Percentiles rank a stretch among this genome's conserved stretches.
These are phyloP conservation scores for Podaxis sp. DNA, from an alignment of 768 basidiomycete genomes.

Conservation along the genomic window DNA sequence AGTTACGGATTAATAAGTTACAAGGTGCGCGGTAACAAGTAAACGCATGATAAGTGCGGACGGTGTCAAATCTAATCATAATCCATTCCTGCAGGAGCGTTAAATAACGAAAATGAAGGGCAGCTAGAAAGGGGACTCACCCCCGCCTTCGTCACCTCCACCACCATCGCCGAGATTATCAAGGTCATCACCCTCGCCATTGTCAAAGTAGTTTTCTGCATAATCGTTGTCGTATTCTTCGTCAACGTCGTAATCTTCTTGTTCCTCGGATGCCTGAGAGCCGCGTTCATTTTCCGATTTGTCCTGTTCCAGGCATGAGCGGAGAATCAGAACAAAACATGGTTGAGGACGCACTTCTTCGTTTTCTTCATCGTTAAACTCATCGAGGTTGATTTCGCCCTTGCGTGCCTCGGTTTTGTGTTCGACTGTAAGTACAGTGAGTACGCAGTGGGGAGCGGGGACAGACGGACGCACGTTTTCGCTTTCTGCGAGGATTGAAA, in stretches of 20 bases:
- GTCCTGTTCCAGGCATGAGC: conserved; percentile 37
- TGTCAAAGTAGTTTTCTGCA: conserved; percentile 89
- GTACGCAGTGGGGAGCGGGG: no score
- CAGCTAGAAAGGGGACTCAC: background rate
- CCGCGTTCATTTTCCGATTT: conserved; percentile 72
- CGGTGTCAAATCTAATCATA: conserved; percentile 9
- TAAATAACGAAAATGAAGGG: background rate
- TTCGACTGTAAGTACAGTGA: conserved; percentile 10
- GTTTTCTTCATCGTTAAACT: conserved; percentile 63
- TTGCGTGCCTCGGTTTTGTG: conserved; percentile 23
- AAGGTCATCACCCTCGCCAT: conserved; percentile 78
- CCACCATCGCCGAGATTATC: conserved; percentile 76
- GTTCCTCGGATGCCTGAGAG: conserved; percentile 62
- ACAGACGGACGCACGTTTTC: conserved; percentile 28
- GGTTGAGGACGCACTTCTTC: conserved; percentile 40
- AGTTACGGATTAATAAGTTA: background rate
- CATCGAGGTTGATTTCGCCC: conserved; percentile 60
- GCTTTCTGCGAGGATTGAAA: conserved; percentile 73
- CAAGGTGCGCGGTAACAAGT: background rate
- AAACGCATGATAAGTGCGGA: background rate
- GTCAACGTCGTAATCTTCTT: conserved; percentile 80
- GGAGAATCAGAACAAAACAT: background rate
- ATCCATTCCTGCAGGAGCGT: conserved; percentile 9
- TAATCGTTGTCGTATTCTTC: conserved; percentile 94
- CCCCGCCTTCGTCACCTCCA: conserved; percentile 67